Evolutionary conservation across 2,329 filamentous ascomycete genomes (phyloP).

Genomic region (Cercospora citrullina): DNA sequence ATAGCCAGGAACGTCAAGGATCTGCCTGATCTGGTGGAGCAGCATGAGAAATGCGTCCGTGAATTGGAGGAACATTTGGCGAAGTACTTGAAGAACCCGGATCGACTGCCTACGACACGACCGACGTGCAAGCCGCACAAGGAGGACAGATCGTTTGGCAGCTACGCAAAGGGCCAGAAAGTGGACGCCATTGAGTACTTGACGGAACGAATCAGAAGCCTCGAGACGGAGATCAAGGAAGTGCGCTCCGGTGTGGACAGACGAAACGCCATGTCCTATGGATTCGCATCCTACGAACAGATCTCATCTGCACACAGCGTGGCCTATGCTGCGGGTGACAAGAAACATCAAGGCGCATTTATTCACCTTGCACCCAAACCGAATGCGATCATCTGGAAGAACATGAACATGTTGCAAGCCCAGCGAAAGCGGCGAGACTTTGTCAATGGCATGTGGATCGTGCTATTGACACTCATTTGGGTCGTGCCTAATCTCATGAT

Average conservation of each 20-base stretch:
- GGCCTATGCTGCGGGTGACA: constrained; percentile 76
- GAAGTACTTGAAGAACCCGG: constrained; percentile 86
- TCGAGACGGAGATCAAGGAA: constrained; percentile 83
- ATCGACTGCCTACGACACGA: constrained; percentile 71
- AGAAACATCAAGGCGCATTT: constrained; percentile 75
- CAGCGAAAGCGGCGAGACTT: constrained; percentile 71
- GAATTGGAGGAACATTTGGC: constrained; percentile 80
- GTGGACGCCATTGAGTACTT: constrained; percentile 94
- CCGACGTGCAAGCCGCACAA: constrained; percentile 80
- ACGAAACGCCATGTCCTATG: constrained; percentile 84
- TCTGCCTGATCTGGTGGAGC: constrained; percentile 77
- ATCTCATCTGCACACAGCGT: constrained; percentile 87
- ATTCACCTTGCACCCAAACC: constrained; percentile 80
- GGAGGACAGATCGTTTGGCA: constrained; percentile 60
- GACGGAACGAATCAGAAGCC: constrained; percentile 75
- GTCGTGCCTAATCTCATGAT: constrained; percentile 92
- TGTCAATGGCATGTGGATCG: constrained; percentile 82
- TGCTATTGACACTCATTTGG: constrained; percentile 78
- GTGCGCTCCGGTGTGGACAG: constrained; percentile 80
- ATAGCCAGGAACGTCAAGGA: constrained; percentile 92
- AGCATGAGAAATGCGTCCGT: constrained; percentile 79
- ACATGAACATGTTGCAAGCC: constrained; percentile 70
- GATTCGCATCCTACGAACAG: constrained; percentile 89
- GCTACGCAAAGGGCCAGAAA: constrained; percentile 68
- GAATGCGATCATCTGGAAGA: constrained; percentile 94